Percentiles rank a stretch among this genome's conserved stretches.
Conservation (phyloP, 441 rosid species). For the Croton setiger region DNA sequence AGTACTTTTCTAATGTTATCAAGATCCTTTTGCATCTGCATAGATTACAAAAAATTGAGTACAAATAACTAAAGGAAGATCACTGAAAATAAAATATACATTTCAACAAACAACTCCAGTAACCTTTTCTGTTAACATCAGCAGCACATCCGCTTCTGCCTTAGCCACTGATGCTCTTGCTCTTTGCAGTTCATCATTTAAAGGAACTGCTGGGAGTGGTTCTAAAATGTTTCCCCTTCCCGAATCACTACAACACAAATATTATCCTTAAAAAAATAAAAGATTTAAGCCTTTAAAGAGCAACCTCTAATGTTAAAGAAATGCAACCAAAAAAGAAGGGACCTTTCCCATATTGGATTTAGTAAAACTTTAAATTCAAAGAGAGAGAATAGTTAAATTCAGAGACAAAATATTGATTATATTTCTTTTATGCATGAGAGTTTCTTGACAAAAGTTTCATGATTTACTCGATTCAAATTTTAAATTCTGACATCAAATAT, state of each 20-base stretch:
- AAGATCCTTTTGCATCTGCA: slow-evolving; percentile 72
- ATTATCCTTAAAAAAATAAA: slow-evolving; percentile 34
- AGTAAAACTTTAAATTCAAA: background rate
- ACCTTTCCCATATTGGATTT: background rate
- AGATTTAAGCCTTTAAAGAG: background rate
- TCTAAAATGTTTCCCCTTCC: slow-evolving; percentile 66
- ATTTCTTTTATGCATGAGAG: background rate
- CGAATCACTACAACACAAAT: slow-evolving; percentile 65
- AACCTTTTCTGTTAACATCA: slow-evolving; percentile 79
- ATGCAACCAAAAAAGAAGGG: background rate
- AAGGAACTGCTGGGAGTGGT: slow-evolving; percentile 75
- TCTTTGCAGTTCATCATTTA: slow-evolving; percentile 81
- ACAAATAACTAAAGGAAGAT: slow-evolving; percentile 20
- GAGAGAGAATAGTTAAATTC: background rate
- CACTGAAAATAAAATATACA: slow-evolving; percentile 13
- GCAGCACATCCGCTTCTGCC: slow-evolving; percentile 81
- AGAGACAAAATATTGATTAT: background rate
- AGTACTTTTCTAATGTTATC: slow-evolving; percentile 52
- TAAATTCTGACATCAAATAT: background rate
- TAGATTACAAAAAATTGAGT: slow-evolving; percentile 25
- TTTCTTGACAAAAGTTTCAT: background rate
- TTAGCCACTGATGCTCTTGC: slow-evolving; percentile 67
- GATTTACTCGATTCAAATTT: background rate
- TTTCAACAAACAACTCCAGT: slow-evolving; percentile 22
- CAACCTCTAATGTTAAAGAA: slow-evolving; percentile 13